These are phyloP conservation scores for Coffea humblotiana DNA, from an alignment of 305 asterid species.

Conservation along the genomic window DNA sequence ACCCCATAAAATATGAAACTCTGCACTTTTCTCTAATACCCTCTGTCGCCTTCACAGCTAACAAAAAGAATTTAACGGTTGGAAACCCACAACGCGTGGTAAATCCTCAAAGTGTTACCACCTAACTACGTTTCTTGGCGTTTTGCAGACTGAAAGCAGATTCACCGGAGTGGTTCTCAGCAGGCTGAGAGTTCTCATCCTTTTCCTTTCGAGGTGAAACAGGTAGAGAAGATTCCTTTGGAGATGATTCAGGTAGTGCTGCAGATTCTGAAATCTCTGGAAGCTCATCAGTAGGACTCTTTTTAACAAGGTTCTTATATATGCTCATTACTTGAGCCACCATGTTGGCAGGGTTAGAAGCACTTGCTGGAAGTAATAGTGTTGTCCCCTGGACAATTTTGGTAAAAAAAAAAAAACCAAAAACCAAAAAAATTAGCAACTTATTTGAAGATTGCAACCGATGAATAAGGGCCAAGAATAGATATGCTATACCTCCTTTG, in stretches of 20 bases:
- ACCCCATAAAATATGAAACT: neutral
- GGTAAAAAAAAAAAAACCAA: neutral
- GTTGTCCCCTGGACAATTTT: slow-evolving; percentile 62
- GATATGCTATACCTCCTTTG: slow-evolving; percentile 63
- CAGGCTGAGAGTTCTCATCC: slow-evolving; percentile 17
- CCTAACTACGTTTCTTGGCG: slow-evolving; percentile 35
- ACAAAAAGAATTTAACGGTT: neutral
- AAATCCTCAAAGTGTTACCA: neutral
- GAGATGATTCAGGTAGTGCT: slow-evolving; percentile 25
- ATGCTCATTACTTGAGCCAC: slow-evolving; percentile 30
- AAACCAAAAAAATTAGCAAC: neutral
- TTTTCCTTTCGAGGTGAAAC: neutral
- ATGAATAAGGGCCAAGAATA: neutral
- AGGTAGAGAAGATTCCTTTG: too few relatives aligned
- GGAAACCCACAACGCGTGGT: neutral
- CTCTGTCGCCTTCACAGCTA: neutral
- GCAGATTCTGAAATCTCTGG: slow-evolving; percentile 21
- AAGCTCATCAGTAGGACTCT: slow-evolving; percentile 16
- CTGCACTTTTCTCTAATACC: neutral
- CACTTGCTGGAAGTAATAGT: slow-evolving; percentile 28
- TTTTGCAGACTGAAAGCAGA: slow-evolving; percentile 56
- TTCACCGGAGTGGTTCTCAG: slow-evolving; percentile 26
- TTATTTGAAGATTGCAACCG: neutral
- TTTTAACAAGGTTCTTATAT: slow-evolving; percentile 31
- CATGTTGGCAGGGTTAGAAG: slow-evolving; percentile 28